Evolutionary conservation across 495 filamentous ascomycete genomes (phyloP), one percentile per base, ranked within the genome.

Genomic region (Xylaria cubensis): DNA sequence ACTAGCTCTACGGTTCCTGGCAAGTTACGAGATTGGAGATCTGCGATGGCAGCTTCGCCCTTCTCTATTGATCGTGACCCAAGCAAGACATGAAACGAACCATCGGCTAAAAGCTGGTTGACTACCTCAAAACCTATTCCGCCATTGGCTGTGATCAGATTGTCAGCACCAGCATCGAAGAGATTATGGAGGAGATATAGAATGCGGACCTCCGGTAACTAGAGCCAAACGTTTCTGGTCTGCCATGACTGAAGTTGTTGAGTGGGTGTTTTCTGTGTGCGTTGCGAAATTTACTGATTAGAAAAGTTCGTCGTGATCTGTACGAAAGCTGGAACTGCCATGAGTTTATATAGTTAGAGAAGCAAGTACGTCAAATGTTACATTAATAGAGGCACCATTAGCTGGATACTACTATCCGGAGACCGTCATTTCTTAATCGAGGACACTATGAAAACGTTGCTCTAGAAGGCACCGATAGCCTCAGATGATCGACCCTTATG

Each of bases 51-150:
- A 0, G 62, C 42, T 24, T 50, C 42, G 2, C 62, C 62, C 29
- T 64, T 64, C 62, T 64, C 62, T 13, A 32, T 13, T 21, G 62
- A 64, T 32, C 62, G 62, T 46, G 41, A 42, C 15, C 62, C 62
- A 7, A 64, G 62, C 4, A 64, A 50, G 0, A 64, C 42, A 44
- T 64, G 62, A 34, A 50, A 64, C 12, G 62, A 48, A 44, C 62
- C 62, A 26, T 64, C 62, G n/a, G 42, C 62, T 64, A 64, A 19
- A 44, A 64, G 62, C 62, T 64, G 62, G 29, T 50, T 64, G 12
- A n/a, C 62, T 15, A 64, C 62, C 44, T 64, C 62, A n/a, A 64
- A 64, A 6, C 62, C 62, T 32, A 64, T 64, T 15, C 62, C 62
- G 26, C 62, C 26, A 12, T 50, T 64, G 7, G 62, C 62, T 64